Evolutionary conservation across 805 yeast species (phyloP), one percentile per base, ranked within the genome.

Genomic region (Ogataea zsoltii): DNA sequence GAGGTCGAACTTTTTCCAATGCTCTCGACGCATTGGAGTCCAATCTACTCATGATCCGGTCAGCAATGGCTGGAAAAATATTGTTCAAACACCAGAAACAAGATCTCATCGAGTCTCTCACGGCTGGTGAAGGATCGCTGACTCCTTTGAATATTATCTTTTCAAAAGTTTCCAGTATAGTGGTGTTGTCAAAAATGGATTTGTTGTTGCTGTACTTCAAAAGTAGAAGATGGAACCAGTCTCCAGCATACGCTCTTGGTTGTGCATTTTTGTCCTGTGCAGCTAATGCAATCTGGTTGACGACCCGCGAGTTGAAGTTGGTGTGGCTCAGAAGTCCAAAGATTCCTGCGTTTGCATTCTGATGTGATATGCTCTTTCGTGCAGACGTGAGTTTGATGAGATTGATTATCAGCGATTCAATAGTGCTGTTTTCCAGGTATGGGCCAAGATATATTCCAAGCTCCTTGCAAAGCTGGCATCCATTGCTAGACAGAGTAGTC

Each of bases 391-490:
- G 62, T 51, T 76, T 79, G 26, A 81, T 62, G 25, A 85, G 63
- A 1, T 75, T 59, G 1, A 75, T 74, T 7, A 77, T 50, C 19
- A 78, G 68, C 1, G 68, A 55, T 37, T 85, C 92, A 10, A 75
- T 63, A 2, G 80, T 58, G 7, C 60, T 46, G 16, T 70, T 64
- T 51, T 79, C 84, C 42, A 79, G 61, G 14, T 60, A 56, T 5
- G 53, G 42, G 2, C 71, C 67, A n/a, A 76, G 50, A 11, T 63
- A 48, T 9, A 76, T 66, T 2, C 75, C 76, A 32, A 80, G 55
- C 50, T 91, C 98, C 58, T 86, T 88, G 10, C 88, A 71, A 16
- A 90, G 62, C 46, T 83, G 88, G 58, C 95, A 86, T 0, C 90
- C 88, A 57, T 86, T 78, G 2, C 79, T 68, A 1, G 91, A 81